A percentile compares a stretch with the other conserved stretches of the same genome.
These are phyloP conservation scores for Rosa rugosa DNA, from an alignment of 306 rosid species.

Conservation along the genomic window DNA sequence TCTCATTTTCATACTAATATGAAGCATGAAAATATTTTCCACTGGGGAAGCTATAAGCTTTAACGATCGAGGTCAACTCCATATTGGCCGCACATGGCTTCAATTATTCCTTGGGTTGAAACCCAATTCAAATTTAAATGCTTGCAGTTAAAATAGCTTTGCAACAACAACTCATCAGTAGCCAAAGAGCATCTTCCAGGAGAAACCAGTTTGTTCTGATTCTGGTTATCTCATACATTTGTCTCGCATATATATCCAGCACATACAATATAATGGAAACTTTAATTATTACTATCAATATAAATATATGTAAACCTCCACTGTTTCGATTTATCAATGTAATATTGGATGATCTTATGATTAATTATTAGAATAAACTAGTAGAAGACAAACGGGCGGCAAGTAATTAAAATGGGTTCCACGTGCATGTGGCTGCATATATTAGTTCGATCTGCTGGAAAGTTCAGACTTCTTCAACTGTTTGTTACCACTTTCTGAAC, in stretches of 20 bases:
- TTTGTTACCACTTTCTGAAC: neutral
- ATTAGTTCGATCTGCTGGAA: neutral
- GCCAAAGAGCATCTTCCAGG: neutral
- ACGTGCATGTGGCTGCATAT: neutral
- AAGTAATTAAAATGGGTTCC: neutral
- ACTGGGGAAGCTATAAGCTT: too few species aligned
- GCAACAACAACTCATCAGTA: neutral
- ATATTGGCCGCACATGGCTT: conserved; percentile 7
- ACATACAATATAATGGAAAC: neutral
- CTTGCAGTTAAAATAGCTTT: neutral
- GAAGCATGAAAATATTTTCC: too few species aligned
- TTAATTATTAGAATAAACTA: neutral
- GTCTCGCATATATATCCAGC: neutral
- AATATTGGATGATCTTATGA: neutral
- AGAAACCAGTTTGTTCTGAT: neutral
- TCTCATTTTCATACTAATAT: too few species aligned
- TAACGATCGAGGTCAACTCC: neutral
- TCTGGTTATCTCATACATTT: neutral
- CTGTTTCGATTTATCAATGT: neutral
- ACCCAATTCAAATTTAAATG: neutral
- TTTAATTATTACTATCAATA: too few species aligned
- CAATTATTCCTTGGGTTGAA: conserved; percentile 8
- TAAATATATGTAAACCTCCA: neutral
- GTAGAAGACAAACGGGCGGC: neutral
- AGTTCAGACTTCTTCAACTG: neutral